These are phyloP conservation scores for Chamaecyparis obtusa DNA, from an alignment of 75 land plant genomes.

Conservation along the genomic window DNA sequence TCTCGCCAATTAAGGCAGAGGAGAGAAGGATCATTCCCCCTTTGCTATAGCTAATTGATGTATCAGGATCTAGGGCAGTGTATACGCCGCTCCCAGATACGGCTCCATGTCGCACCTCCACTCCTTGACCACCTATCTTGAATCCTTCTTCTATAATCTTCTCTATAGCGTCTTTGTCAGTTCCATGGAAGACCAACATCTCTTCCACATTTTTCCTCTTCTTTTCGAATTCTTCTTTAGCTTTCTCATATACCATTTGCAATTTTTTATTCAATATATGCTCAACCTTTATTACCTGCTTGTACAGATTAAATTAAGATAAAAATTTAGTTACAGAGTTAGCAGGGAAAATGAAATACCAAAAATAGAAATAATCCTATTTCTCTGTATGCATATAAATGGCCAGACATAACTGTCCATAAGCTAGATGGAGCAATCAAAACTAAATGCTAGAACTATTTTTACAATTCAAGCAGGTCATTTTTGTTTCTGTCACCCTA, in stretches of 20 bases:
- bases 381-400: not conserved
- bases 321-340: too few species aligned
- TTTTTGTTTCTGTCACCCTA: not conserved
- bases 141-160: constrained; percentile 29
- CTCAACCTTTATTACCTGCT: constrained; percentile 24
- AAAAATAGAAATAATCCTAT: not conserved
- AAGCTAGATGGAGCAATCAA: too few species aligned
- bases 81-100: constrained; percentile 23
- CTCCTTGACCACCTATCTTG: constrained; percentile 28
- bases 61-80: constrained; percentile 25
- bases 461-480: too few species aligned
- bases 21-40: constrained; percentile 23
- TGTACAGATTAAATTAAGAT: not conserved
- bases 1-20: constrained; percentile 16
- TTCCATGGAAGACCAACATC: constrained; percentile 26
- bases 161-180: constrained; percentile 11
- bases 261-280: constrained; percentile 6
- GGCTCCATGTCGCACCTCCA: constrained; percentile 11
- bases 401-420: too few species aligned
- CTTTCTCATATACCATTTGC: constrained; percentile 4
- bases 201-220: not conserved
- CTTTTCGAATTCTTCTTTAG: not conserved
- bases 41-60: constrained; percentile 14
- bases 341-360: too few species aligned
- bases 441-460: not conserved